phyloP scores from a whole-genome alignment of 1,139 yeast genomes.

The Ogataea hybrid region DNA sequence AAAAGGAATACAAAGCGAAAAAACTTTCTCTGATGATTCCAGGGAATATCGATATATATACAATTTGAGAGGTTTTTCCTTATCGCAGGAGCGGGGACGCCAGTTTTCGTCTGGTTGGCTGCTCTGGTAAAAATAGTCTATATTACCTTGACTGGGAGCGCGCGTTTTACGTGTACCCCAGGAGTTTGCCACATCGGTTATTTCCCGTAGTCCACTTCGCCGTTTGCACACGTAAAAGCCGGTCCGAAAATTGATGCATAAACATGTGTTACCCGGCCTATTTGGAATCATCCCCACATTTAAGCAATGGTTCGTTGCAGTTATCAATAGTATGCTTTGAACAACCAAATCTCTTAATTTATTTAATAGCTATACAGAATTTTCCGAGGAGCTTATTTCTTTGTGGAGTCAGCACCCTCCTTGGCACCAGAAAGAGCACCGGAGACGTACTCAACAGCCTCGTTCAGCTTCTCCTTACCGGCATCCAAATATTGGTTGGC shows the following conservation, averaged over 20 bases:
- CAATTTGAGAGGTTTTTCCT: conserved; percentile 1
- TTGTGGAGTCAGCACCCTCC: conserved; percentile 41
- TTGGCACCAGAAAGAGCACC: conserved; percentile 59
- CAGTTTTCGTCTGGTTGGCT: not conserved
- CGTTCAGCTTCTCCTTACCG: conserved; percentile 59
- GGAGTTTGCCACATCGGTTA: conserved; percentile 8
- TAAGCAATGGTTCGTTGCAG: no score
- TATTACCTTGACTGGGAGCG: not conserved
- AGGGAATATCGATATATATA: not conserved
- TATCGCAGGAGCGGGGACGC: conserved; percentile 7
- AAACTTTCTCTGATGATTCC: not conserved
- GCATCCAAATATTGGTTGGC: conserved; percentile 58
- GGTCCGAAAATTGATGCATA: not conserved
- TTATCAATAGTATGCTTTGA: no score
- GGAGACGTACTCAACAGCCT: conserved; percentile 59
- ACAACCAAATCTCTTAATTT: not conserved
- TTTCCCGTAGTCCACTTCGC: conserved; percentile 3
- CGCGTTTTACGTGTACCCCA: conserved; percentile 1
- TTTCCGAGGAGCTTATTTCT: conserved; percentile 15
- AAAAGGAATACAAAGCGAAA: conserved; percentile 3
- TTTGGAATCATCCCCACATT: conserved; percentile 8
- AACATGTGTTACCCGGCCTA: conserved; percentile 1
- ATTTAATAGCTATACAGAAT: not conserved
- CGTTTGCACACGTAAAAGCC: conserved; percentile 4
- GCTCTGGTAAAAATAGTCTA: conserved; percentile 7